phyloP scores from a whole-genome alignment of 2,329 filamentous ascomycete species.

The Trichothecium sympodiale region DNA sequence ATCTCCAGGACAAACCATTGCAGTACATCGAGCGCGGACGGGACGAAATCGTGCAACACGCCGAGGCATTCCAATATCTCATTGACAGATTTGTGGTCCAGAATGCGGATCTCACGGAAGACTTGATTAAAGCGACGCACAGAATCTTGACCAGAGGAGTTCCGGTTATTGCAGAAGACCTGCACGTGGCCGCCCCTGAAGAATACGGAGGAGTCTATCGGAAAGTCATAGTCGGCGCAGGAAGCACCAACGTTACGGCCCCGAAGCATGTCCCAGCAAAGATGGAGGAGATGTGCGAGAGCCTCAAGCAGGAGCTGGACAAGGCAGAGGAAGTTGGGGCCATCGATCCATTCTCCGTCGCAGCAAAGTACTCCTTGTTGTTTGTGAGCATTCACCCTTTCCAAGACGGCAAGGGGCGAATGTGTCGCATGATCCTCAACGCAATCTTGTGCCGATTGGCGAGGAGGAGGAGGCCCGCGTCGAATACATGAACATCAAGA shows the following conservation, averaged over 20 bases:
- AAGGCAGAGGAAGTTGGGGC: background rate
- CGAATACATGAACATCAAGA: slow-evolving; percentile 9
- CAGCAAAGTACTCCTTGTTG: slow-evolving; percentile 14
- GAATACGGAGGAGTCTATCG: slow-evolving; percentile 16
- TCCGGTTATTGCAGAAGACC: slow-evolving; percentile 1
- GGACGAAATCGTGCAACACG: slow-evolving; percentile 12
- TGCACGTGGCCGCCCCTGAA: slow-evolving; percentile 1
- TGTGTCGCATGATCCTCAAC: slow-evolving; percentile 25
- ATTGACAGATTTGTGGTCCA: slow-evolving; percentile 6
- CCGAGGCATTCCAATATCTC: slow-evolving; percentile 10
- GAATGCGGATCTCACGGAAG: slow-evolving; percentile 7
- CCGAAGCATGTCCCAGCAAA: slow-evolving; percentile 12
- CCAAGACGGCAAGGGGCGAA: slow-evolving; percentile 24
- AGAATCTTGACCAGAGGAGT: slow-evolving; percentile 8
- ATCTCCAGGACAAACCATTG: slow-evolving; percentile 9
- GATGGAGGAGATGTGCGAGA: slow-evolving; percentile 15
- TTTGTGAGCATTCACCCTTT: slow-evolving; percentile 29
- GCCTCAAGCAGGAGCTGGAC: slow-evolving; percentile 9
- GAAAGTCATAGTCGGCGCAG: slow-evolving; percentile 11
- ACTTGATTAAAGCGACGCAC: slow-evolving; percentile 11
- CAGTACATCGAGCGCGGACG: too few relatives aligned
- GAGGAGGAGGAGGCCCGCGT: slow-evolving; percentile 9
- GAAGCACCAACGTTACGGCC: slow-evolving; percentile 14
- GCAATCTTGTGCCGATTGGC: slow-evolving; percentile 20
- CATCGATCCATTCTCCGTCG: slow-evolving; percentile 18